These are phyloP conservation scores for Dalbergia cultrata DNA, from an alignment of 306 rosid species.

Conservation along the genomic window DNA sequence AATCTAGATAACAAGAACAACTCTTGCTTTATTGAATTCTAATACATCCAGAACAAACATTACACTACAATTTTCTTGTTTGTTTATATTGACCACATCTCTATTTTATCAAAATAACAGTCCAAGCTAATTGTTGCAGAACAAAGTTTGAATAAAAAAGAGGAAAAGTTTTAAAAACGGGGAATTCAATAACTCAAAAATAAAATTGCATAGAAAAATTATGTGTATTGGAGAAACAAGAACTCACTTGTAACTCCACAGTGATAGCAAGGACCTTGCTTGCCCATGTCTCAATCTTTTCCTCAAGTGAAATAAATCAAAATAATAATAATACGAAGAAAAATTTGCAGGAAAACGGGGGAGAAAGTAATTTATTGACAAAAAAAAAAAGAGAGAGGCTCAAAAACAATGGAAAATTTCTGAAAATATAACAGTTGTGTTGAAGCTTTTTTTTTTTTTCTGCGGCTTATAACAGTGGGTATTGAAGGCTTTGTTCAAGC, in stretches of 20 bases:
- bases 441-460: conserved; percentile 43
- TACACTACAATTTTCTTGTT: conserved; percentile 34
- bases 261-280: conserved; percentile 99
- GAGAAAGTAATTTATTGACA: conserved; percentile 48
- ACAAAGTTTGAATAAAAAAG: conserved; percentile 35
- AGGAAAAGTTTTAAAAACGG: not conserved
- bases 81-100: conserved; percentile 42
- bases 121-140: conserved; percentile 41
- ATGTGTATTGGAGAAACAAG: conserved; percentile 71
- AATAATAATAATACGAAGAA: conserved; percentile 36
- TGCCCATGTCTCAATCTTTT: conserved; percentile 83
- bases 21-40: conserved; percentile 43
- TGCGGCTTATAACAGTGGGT: conserved; percentile 56
- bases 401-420: conserved; percentile 23
- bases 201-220: conserved; percentile 23
- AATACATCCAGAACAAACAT: conserved; percentile 42
- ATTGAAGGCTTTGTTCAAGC: conserved; percentile 57
- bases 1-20: conserved; percentile 40
- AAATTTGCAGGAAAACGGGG: conserved; percentile 52
- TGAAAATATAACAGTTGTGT: conserved; percentile 56
- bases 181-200: conserved; percentile 35
- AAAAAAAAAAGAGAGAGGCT: conserved; percentile 4
- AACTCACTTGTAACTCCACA: conserved; percentile 99
- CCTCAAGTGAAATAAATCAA: conserved; percentile 49
- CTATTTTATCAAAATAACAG: conserved; percentile 48